Percentiles rank a stretch among this genome's conserved stretches.
These are phyloP conservation scores for Fusarium marasasianum DNA, from an alignment of 2,329 filamentous ascomycete genomes.

Conservation along the genomic window DNA sequence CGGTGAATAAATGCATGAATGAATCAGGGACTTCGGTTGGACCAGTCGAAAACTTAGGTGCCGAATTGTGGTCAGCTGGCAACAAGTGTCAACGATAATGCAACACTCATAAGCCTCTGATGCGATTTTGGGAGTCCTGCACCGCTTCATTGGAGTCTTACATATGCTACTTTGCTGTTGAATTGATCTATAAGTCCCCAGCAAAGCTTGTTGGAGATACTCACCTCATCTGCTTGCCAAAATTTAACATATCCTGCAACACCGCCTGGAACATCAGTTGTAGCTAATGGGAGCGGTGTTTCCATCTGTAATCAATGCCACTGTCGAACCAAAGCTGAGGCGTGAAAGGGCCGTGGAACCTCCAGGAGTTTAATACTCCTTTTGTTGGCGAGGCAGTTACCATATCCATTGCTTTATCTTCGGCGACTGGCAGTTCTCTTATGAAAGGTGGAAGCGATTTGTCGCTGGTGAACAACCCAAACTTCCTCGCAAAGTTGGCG, in stretches of 20 bases:
- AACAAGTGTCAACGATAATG: not conserved
- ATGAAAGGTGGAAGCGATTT: constrained; percentile 48
- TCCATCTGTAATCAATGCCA: constrained; percentile 55
- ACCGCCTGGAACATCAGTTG: not conserved
- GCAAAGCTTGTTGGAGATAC: not conserved
- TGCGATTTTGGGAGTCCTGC: no score
- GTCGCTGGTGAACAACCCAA: constrained; percentile 47
- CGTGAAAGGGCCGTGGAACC: constrained; percentile 55
- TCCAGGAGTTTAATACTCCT: constrained; percentile 44
- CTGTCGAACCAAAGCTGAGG: constrained; percentile 58
- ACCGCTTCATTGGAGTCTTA: no score
- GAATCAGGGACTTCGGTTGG: not conserved
- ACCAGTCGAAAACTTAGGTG: not conserved
- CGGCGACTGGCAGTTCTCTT: constrained; percentile 53
- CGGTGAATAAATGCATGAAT: not conserved
- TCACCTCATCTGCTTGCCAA: not conserved
- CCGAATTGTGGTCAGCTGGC: not conserved
- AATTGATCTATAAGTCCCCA: not conserved
- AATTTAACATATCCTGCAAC: not conserved
- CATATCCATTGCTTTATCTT: constrained; percentile 52
- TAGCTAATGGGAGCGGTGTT: constrained; percentile 9
- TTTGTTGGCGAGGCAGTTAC: constrained; percentile 42
- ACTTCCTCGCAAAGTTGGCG: constrained; percentile 56
- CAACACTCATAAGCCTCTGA: not conserved
- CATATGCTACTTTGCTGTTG: not conserved